A percentile compares a stretch with the other conserved stretches of the same genome.
Conservation (phyloP, 176 grass and related monocot species). For the Carex scoparia region DNA sequence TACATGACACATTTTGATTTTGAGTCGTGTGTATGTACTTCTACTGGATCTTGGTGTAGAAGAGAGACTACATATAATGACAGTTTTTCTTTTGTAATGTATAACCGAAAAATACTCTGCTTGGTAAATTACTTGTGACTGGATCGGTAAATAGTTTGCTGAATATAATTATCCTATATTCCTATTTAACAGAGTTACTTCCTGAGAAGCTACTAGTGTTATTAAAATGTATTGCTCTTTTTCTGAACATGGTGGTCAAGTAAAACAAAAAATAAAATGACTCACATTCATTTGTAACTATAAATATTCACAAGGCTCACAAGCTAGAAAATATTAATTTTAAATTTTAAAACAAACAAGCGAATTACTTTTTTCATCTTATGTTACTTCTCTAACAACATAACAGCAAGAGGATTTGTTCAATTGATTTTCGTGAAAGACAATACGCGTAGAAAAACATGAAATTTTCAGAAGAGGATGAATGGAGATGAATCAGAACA, state of each 20-base stretch:
- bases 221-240: not conserved
- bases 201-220: too few relatives aligned
- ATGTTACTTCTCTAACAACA: not conserved
- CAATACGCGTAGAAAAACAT: not conserved
- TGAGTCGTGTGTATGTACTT: not conserved
- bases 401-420: not conserved
- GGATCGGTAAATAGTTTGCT: not conserved
- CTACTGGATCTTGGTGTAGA: not conserved
- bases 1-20: too few relatives aligned
- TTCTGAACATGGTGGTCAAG: not conserved
- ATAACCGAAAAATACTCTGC: not conserved
- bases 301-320: too few relatives aligned
- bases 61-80: not conserved
- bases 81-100: not conserved
- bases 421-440: not conserved
- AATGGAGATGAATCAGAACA: constrained; percentile 54
- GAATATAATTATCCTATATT: not conserved
- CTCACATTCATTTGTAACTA: too few relatives aligned
- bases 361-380: not conserved
- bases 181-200: not conserved
- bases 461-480: not conserved
- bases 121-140: not conserved
- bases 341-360: not conserved
- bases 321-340: not conserved
- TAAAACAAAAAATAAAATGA: not conserved